These are phyloP conservation scores for Roridomyces roridus DNA, from an alignment of 768 basidiomycete genomes.

Conservation along the genomic window DNA sequence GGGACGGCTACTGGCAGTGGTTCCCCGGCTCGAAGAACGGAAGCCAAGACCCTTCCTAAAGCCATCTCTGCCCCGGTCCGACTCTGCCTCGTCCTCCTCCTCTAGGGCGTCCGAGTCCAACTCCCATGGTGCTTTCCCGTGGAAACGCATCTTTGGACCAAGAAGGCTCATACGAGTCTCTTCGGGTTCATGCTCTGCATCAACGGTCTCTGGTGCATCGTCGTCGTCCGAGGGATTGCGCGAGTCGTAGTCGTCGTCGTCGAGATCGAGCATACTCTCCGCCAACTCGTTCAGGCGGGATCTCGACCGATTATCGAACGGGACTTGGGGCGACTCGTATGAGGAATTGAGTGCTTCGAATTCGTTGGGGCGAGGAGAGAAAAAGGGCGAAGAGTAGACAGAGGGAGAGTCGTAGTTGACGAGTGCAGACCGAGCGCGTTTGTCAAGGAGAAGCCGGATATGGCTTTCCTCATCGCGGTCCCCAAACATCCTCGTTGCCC, in stretches of 20 bases:
- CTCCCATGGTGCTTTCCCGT: slow-evolving; percentile 86
- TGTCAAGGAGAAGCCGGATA: slow-evolving; percentile 57
- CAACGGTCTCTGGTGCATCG: slow-evolving; percentile 39
- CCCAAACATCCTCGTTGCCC: slow-evolving; percentile 45
- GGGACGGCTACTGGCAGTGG: slow-evolving; percentile 52
- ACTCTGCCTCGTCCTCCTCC: slow-evolving; percentile 55
- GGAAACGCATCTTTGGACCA: slow-evolving; percentile 85
- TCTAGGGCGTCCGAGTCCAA: slow-evolving; percentile 53
- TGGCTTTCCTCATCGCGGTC: slow-evolving; percentile 50
- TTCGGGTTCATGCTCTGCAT: slow-evolving; percentile 47
- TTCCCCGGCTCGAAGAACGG: slow-evolving; percentile 50
- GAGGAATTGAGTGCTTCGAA: slow-evolving; percentile 32
- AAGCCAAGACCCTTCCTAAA: slow-evolving; percentile 54
- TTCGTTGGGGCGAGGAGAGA: slow-evolving; percentile 53
- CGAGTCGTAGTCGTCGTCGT: slow-evolving; percentile 55
- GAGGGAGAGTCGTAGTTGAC: slow-evolving; percentile 66
- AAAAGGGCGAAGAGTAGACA: slow-evolving; percentile 66
- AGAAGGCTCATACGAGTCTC: slow-evolving; percentile 69
- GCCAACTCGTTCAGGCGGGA: slow-evolving; percentile 49
- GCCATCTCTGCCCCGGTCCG: slow-evolving; percentile 43
- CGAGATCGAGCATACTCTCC: slow-evolving; percentile 63
- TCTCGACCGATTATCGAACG: slow-evolving; percentile 35
- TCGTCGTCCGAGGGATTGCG: slow-evolving; percentile 50
- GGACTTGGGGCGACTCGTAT: slow-evolving; percentile 34
- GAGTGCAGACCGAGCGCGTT: slow-evolving; percentile 58